A percentile compares a stretch with the other conserved stretches of the same genome.
phyloP scores from a whole-genome alignment of 768 basidiomycete genomes.

The Nevesoporus exiguus region DNA sequence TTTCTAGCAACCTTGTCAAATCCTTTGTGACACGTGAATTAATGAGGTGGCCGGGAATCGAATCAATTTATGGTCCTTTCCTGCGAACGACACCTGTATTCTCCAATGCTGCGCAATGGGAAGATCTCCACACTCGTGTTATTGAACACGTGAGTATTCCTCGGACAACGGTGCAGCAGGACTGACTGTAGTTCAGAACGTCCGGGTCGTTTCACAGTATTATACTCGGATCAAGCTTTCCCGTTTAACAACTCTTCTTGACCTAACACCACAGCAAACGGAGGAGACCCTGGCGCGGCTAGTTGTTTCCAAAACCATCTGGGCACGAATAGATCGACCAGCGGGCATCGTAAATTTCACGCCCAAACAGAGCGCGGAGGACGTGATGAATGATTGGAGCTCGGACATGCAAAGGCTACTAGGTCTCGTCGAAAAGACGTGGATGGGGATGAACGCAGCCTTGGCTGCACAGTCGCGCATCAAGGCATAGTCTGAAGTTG shows the following conservation, averaged over 20 bases:
- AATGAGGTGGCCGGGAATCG: constrained; percentile 97
- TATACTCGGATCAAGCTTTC: constrained; percentile 88
- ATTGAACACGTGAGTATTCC: constrained; percentile 83
- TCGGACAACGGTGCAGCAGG: not conserved
- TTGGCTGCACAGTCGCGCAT: constrained; percentile 75
- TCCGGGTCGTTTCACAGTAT: constrained; percentile 91
- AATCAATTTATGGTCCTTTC: constrained; percentile 80
- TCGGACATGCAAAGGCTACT: constrained; percentile 93
- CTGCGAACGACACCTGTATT: constrained; percentile 82
- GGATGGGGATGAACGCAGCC: constrained; percentile 94
- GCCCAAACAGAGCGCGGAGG: constrained; percentile 77
- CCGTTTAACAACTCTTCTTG: constrained; percentile 82
- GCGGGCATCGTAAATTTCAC: constrained; percentile 87
- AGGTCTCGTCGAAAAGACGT: constrained; percentile 94
- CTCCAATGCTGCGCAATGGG: constrained; percentile 76
- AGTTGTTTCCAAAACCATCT: constrained; percentile 88
- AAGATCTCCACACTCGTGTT: constrained; percentile 91
- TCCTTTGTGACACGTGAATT: constrained; percentile 90
- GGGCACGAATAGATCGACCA: constrained; percentile 92
- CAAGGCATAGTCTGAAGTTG: constrained; percentile 35
- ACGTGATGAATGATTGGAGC: constrained; percentile 98
- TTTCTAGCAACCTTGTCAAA: constrained; percentile 81
- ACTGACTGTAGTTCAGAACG: constrained; percentile 58
- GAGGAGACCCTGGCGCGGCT: constrained; percentile 87
- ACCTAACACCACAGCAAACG: constrained; percentile 75